Base-by-base conservation (phyloP, 441 rosid species). In the Arabidopsis hybrid region DNA sequence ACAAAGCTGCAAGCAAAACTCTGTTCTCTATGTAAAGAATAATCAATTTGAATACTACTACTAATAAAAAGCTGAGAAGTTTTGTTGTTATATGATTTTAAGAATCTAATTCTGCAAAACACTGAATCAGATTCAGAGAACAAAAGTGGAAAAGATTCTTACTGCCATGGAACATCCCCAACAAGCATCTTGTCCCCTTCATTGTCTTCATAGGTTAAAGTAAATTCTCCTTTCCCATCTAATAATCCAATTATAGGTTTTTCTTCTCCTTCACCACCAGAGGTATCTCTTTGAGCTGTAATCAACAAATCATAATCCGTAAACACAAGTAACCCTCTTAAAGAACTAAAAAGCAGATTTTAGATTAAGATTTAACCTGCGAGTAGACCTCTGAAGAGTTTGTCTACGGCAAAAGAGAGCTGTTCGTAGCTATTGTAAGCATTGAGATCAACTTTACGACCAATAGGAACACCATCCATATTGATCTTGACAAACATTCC, bases 391-490 rank as follows among this genome's bases (percentile, higher is more conserved):
- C 96, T 84, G 72, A 95, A 95, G 85, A 95, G 96, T 63, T 89
- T 82, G 79, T 95, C 96, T 16, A 92, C 96, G 38, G 97, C 89
- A 55, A 85, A 35, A 13, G 96, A 86, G 12, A 95, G 85, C 60
- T 89, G 86, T n/a, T 85, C 88, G 57, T 95, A 95, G 87, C 92
- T 88, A 38, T 85, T 88, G 60, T 83, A 82, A 29, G 95, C 87
- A 64, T 59, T 85, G 55, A 95, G 99, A 71, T 95, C 93, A 11
- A 89, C 96, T 85, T 95, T 95, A 70, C 99, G 92, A 66, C 99
- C 99, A 46, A 95, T 95, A 3, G 98, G 96, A 64, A 95, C 90
- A 39, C 98, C 97, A 62, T 95, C 91, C 99, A 95, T 95, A 62
- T 95, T 95, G 72, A 95, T 95, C 86, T 95, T 95, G 53, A 92